A percentile compares a stretch with the other conserved stretches of the same genome.
Evolutionary conservation across 139 green algal species (phyloP).

Genomic region (Pleodorina starrii): DNA sequence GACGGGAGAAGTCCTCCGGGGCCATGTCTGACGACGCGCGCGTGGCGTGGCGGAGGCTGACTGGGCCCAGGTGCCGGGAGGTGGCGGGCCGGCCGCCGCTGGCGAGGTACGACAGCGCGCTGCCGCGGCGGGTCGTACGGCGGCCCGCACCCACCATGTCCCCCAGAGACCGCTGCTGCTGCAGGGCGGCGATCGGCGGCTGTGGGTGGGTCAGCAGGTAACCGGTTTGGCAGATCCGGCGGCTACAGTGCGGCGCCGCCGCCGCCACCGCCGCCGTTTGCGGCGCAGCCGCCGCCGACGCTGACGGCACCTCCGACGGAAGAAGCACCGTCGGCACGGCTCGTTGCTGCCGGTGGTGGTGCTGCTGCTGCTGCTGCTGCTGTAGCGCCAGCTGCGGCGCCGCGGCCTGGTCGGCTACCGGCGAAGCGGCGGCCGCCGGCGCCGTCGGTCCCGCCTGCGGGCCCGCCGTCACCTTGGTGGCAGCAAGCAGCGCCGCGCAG

Average conservation of each 20-base stretch:
- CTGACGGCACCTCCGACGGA: not conserved
- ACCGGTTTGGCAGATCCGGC: not conserved
- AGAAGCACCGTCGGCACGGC: not conserved
- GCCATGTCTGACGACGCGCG: not conserved
- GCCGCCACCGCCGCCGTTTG: not conserved
- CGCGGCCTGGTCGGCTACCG: not conserved
- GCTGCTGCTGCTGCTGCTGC: not conserved
- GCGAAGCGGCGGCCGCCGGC: not conserved
- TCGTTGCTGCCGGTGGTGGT: not conserved
- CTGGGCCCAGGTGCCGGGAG: not conserved
- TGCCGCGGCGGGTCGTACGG: too few species aligned
- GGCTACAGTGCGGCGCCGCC: not conserved
- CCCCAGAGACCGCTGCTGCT: too few species aligned
- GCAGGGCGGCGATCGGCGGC: too few species aligned
- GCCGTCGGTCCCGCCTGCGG: too few species aligned
- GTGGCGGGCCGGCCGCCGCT: not conserved
- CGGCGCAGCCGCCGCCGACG: not conserved
- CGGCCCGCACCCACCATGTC: too few species aligned
- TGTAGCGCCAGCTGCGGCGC: not conserved
- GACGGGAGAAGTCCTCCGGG: not conserved
- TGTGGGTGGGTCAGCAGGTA: not conserved
- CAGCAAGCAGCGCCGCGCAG: slow-evolving; percentile 36
- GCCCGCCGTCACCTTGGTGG: not conserved
- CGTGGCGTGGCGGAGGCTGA: not conserved
- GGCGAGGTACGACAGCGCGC: too few species aligned